Conservation (phyloP, 345 rosid species). For the Salix dunnii region DNA sequence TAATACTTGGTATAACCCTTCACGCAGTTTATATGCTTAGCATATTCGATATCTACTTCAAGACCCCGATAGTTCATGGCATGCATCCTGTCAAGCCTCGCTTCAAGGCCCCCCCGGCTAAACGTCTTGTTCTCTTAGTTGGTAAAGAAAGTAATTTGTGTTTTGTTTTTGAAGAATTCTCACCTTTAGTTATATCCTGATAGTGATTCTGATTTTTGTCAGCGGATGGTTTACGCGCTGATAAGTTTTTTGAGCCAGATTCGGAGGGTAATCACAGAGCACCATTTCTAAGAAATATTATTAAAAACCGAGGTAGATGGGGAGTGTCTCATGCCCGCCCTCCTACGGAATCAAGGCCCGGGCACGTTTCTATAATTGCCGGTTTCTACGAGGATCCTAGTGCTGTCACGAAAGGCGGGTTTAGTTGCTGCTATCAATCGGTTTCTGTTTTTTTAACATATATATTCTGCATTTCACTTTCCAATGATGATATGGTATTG, state of each 20-base stretch:
- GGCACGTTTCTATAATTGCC: slow-evolving; percentile 91
- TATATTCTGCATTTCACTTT: neutral
- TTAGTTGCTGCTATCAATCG: neutral
- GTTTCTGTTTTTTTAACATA: too few species aligned
- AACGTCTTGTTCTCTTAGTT: slow-evolving; percentile 81
- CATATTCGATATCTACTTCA: slow-evolving; percentile 97
- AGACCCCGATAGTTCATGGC: slow-evolving; percentile 92
- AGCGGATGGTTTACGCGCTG: slow-evolving; percentile 98
- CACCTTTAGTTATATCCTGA: neutral
- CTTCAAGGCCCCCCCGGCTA: slow-evolving; percentile 75
- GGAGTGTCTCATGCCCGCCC: slow-evolving; percentile 99
- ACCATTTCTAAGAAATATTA: slow-evolving; percentile 77
- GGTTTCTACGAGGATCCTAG: slow-evolving; percentile 99
- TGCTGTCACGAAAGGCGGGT: slow-evolving; percentile 81
- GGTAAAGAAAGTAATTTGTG: slow-evolving; percentile 34
- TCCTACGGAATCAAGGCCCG: slow-evolving; percentile 96
- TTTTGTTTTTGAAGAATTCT: neutral
- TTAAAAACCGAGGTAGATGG: slow-evolving; percentile 80
- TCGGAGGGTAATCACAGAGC: slow-evolving; percentile 66
- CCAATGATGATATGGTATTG: neutral
- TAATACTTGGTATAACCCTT: slow-evolving; percentile 67
- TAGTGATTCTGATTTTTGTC: slow-evolving; percentile 8
- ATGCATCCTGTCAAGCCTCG: slow-evolving; percentile 82
- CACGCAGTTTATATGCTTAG: slow-evolving; percentile 94
- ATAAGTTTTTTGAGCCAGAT: slow-evolving; percentile 93